These are phyloP conservation scores for Sordariomycetes sp. DNA, from an alignment of 2,329 filamentous ascomycete genomes.

Conservation along the genomic window DNA sequence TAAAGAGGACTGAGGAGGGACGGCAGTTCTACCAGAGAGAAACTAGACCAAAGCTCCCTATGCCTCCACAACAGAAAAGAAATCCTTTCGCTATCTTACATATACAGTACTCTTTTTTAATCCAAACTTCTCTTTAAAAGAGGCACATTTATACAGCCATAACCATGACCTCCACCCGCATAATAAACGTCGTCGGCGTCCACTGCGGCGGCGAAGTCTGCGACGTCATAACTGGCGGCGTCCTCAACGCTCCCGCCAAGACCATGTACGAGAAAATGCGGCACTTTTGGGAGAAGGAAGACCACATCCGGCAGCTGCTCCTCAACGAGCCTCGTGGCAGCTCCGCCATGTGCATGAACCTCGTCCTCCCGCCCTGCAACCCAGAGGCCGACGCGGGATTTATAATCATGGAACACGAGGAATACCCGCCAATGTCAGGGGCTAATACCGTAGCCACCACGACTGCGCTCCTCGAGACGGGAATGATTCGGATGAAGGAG, in stretches of 20 bases:
- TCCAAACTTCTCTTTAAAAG: neutral
- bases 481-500: conserved; percentile 13
- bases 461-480: neutral
- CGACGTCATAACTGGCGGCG: conserved; percentile 21
- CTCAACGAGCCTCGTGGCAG: neutral
- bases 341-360: neutral
- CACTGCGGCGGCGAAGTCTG: conserved; percentile 21
- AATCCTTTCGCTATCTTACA: too few species aligned
- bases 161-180: conserved; percentile 5
- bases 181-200: conserved; percentile 11
- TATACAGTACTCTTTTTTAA: neutral
- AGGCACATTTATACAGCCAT: neutral
- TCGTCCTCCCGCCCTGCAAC: neutral
- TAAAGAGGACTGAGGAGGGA: too few species aligned
- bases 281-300: neutral
- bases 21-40: too few species aligned
- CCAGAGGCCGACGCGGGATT: neutral
- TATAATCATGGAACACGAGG: neutral
- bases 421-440: neutral
- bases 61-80: too few species aligned
- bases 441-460: neutral
- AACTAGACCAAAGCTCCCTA: too few species aligned
- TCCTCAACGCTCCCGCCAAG: neutral
- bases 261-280: neutral
- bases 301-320: neutral